Base-by-base conservation (phyloP, 495 filamentous ascomycete genomes). In the Xylaria bambusicola region DNA sequence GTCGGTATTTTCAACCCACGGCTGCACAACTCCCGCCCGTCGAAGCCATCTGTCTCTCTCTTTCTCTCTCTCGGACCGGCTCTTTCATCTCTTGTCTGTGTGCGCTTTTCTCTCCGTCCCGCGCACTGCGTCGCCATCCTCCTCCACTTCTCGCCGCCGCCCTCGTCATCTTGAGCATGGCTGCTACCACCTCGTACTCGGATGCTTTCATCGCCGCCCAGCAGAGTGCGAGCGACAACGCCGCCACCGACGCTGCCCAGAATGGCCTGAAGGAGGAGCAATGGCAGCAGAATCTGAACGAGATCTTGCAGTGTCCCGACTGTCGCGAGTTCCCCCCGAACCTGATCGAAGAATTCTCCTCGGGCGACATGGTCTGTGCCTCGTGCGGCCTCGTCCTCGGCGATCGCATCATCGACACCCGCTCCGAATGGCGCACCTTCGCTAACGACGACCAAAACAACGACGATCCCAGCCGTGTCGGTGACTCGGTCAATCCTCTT, bases 381-480 rank as follows among this genome's bases (percentile, higher is more conserved):
- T 90, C 88, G 20, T 98, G 94, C 65, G 94, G 94, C 21, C 74
- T 97, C n/a, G 94, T 98, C 12, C 80, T 98, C 33, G 87, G 87
- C 50, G 90, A 93, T 69, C 88, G 92, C 59, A 90, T 94, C 65
- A 91, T 98, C 53, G 94, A 98, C 66, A 92, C 91, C 60, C 88
- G 95, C 50, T 96, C 92, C 50, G 94, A 98, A 77, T 98, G 94
- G 94, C 91, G 94, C 66, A 98, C 95, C 7, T 98, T 98, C 74
- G 88, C 91, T 58, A 97, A 97, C 75, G 94, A 98, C 66, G 95
- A 98, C 66, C 90, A 96, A 72, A 84, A 83, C 54, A 91, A 88
- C 70, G 94, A 97, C 63, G 94, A 98, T 70, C 94, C 94, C 1
- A 95, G 90, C 52, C 94, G 94, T 91, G 94, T 98, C 64, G 94